Conservation (phyloP, 2,329 filamentous ascomycete genomes). For the Microdochium bolleyi region DNA sequence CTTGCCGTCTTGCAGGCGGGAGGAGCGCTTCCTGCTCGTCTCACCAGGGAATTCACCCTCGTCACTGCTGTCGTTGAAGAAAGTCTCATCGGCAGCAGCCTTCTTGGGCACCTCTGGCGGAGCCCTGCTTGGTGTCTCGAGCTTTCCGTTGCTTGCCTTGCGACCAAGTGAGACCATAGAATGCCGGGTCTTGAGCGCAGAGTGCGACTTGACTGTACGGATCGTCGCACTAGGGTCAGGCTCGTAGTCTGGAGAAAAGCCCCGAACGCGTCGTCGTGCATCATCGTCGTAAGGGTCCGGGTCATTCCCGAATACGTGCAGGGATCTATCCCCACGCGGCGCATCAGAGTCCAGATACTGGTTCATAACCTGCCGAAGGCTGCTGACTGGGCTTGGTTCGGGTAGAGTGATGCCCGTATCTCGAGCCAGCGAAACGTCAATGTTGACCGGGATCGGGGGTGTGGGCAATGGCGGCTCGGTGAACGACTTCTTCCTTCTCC, state of each 20-base stretch:
- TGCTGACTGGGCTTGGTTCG: conserved; percentile 63
- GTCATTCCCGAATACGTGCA: neutral
- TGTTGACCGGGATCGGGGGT: conserved; percentile 30
- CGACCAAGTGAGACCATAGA: conserved; percentile 6
- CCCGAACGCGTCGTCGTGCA: conserved; percentile 34
- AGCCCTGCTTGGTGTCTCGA: conserved; percentile 13
- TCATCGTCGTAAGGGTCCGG: conserved; percentile 12
- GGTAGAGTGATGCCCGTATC: conserved; percentile 21
- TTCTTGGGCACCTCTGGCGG: conserved; percentile 15
- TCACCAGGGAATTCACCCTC: conserved; percentile 20
- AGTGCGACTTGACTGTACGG: conserved; percentile 47
- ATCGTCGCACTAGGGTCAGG: conserved; percentile 66
- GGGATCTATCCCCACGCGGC: neutral
- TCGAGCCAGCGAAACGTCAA: conserved; percentile 22
- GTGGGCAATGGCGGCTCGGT: conserved; percentile 59
- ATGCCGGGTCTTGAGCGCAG: conserved; percentile 20
- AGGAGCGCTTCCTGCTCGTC: conserved; percentile 5
- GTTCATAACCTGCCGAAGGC: conserved; percentile 79
- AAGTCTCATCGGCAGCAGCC: conserved; percentile 29
- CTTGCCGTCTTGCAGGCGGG: neutral
- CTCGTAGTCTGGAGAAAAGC: conserved; percentile 70
- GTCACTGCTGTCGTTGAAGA: conserved; percentile 45
- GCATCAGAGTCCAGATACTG: conserved; percentile 53
- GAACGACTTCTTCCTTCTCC: conserved; percentile 84
- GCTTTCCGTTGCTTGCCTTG: conserved; percentile 9